phyloP scores from a whole-genome alignment of 2,329 filamentous ascomycete genomes.

The Sarocladium strictum region DNA sequence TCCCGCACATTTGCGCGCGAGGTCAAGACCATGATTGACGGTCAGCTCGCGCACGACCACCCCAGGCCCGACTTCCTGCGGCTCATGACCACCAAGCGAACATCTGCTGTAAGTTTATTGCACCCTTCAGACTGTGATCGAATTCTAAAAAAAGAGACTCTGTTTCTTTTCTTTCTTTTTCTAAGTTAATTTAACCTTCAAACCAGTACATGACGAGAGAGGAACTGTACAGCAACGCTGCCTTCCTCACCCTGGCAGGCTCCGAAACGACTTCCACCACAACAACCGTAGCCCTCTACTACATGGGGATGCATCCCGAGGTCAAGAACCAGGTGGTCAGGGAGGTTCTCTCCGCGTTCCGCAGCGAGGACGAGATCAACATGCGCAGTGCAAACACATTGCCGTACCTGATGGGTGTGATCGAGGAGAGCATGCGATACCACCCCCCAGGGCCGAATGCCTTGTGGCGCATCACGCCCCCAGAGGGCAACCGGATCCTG shows the following conservation, averaged over 20 bases:
- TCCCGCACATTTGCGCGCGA: too few species aligned
- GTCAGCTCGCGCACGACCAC: too few species aligned
- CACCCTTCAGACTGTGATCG: neutral
- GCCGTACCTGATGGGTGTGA: constrained; percentile 32
- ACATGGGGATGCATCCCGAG: constrained; percentile 20
- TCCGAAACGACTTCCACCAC: constrained; percentile 29
- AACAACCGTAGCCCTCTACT: constrained; percentile 21
- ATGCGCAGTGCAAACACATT: constrained; percentile 24
- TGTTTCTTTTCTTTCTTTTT: neutral
- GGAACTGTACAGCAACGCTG: constrained; percentile 11
- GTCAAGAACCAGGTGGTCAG: constrained; percentile 20
- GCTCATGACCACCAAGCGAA: neutral
- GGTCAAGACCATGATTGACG: too few species aligned
- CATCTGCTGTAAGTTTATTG: too few species aligned
- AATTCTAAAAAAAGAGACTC: neutral
- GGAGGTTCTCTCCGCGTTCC: constrained; percentile 34
- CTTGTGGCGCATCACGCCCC: neutral
- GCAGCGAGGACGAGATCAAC: constrained; percentile 29
- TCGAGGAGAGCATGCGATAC: constrained; percentile 36
- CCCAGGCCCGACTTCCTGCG: neutral
- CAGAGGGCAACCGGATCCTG: neutral
- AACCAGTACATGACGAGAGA: neutral
- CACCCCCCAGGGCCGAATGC: constrained; percentile 16
- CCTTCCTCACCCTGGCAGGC: constrained; percentile 23
- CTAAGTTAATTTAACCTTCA: too few species aligned